Evolutionary conservation across 2,329 filamentous ascomycete species (phyloP), one percentile per base, ranked within the genome.

Genomic region (Mycosphaerelloides madeirae): DNA sequence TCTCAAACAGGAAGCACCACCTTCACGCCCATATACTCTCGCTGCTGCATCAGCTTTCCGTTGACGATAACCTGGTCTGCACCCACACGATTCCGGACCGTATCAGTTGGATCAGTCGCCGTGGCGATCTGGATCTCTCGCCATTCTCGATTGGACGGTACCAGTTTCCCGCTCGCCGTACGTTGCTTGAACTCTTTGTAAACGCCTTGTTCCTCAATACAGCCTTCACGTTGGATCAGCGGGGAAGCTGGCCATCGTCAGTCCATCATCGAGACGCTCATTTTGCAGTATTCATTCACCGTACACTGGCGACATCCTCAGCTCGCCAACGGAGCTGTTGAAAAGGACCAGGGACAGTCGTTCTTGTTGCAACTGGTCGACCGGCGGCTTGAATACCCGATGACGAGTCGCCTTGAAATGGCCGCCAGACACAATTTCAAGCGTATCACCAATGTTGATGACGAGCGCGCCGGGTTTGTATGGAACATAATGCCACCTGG

Each of bases 91-190:
- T 72, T 72, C 31, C 61, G 31, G 56, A 61, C 59, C 1, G 61
- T 64, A 49, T 71, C 69, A 0, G 70, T 72, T 11, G 49, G 47
- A 44, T 51, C 48, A 1, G 44, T 51, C 2, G 39, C 48, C 9
- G 69, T 73, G 1, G 68, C 57, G 34, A 74, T 73, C 53, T 74
- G 70, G 20, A 73, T 72, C 55, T 75, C 72, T n/a, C 72, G 65
- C 71, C 70, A 75, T 50, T 74, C 62, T 1, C 60, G 55, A 48
- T 72, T 73, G 9, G 69, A 73, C 0, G 71, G 72, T 14, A 73
- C 69, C 6, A 68, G 62, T 16, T 66, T 52, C 5, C 68, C 71
- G 31, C 66, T 48, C 1, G 60, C 58, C 0, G 67, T 73, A 14
- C 68, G 65, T 14, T 59, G 63, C 55, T 70, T 71, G 59, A 72